Evolutionary conservation across 495 filamentous ascomycete species (phyloP).

Genomic region (Niebla homalea): DNA sequence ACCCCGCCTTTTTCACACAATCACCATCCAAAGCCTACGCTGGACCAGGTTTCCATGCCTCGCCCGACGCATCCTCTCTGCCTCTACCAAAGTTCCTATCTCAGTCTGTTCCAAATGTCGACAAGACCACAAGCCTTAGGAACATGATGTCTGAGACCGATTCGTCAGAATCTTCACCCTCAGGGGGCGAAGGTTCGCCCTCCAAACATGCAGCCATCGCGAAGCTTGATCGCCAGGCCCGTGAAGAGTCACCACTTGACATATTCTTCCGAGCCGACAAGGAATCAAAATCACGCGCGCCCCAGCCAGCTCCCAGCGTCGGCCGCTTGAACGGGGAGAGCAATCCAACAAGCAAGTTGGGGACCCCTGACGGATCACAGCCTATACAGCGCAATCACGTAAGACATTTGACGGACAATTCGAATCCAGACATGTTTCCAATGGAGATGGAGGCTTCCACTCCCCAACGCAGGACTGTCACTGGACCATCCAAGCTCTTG

Average conservation of each 20-base stretch:
- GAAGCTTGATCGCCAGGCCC: slow-evolving; percentile 18
- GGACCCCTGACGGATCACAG: slow-evolving; percentile 19
- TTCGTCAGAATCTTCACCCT: slow-evolving; percentile 12
- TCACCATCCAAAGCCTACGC: slow-evolving; percentile 50
- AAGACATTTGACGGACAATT: slow-evolving; percentile 24
- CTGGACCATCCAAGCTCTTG: slow-evolving; percentile 30
- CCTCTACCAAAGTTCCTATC: slow-evolving; percentile 87
- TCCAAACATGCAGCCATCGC: slow-evolving; percentile 19
- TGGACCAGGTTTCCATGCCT: slow-evolving; percentile 89
- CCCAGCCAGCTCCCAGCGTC: neutral
- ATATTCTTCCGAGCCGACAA: slow-evolving; percentile 78
- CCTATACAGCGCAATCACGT: slow-evolving; percentile 19
- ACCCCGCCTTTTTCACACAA: slow-evolving; percentile 4
- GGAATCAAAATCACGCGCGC: slow-evolving; percentile 51
- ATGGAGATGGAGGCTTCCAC: slow-evolving; percentile 48
- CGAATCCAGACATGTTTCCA: slow-evolving; percentile 44
- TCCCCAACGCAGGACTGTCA: slow-evolving; percentile 37
- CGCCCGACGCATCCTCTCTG: slow-evolving; percentile 81
- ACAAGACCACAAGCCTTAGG: slow-evolving; percentile 25
- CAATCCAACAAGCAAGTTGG: slow-evolving; percentile 32
- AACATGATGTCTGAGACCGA: slow-evolving; percentile 28
- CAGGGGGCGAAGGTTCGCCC: slow-evolving; percentile 18
- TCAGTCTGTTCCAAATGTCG: slow-evolving; percentile 59
- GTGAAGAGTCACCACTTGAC: slow-evolving; percentile 67
- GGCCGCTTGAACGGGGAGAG: slow-evolving; percentile 21